phyloP scores from a whole-genome alignment of 257 asterid genomes.

The Solanum microdontum region DNA sequence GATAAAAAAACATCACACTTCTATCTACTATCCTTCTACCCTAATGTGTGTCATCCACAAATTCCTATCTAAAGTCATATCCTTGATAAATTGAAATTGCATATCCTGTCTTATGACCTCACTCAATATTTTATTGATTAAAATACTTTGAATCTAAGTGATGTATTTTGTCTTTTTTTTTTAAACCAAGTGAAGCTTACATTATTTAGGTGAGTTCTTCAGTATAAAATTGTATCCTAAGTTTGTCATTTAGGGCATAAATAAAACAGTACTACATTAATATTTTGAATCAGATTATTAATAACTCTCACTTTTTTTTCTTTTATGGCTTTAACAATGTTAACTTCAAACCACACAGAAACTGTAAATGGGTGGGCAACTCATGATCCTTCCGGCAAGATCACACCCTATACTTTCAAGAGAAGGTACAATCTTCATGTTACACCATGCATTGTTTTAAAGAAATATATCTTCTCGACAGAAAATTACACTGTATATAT shows the following conservation, averaged over 20 bases:
- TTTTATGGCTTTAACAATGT: too few species aligned
- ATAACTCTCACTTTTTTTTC: too few species aligned
- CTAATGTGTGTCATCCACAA: neutral
- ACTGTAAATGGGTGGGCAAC: neutral
- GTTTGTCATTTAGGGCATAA: neutral
- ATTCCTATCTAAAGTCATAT: neutral
- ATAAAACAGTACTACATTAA: neutral
- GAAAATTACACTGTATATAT: too few species aligned
- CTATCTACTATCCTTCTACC: too few species aligned
- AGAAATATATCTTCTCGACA: too few species aligned
- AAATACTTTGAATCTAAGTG: neutral
- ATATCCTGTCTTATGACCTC: neutral
- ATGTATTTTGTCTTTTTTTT: neutral
- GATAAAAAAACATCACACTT: neutral
- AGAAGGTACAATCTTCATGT: neutral
- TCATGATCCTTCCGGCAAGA: neutral
- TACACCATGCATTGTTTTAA: neutral
- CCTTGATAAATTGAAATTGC: neutral
- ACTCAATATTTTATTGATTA: too few species aligned
- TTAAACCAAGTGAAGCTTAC: neutral
- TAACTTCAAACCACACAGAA: too few species aligned
- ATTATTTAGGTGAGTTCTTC: neutral
- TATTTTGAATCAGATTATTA: neutral
- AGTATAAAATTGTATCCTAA: neutral
- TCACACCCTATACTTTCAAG: conserved; percentile 3